phyloP scores from a whole-genome alignment of 2,329 filamentous ascomycete species.

The Neofusicoccum laricinum region DNA sequence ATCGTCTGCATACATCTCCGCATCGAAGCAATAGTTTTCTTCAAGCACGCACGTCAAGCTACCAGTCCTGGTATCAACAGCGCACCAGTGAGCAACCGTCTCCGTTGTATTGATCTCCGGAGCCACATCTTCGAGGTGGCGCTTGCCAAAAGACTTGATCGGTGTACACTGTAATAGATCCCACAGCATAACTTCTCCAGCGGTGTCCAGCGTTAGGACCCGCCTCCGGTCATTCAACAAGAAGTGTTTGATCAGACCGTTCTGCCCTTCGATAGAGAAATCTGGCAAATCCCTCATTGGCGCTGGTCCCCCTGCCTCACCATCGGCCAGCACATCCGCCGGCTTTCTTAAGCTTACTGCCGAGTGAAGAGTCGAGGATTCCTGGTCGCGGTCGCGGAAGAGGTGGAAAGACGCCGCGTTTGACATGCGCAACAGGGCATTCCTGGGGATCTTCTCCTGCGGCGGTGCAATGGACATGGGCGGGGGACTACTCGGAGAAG shows the following conservation, averaged over 20 bases:
- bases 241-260: conserved; percentile 89
- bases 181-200: conserved; percentile 92
- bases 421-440: conserved; percentile 77
- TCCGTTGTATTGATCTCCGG: conserved; percentile 82
- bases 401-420: conserved; percentile 76
- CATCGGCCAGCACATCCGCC: conserved; percentile 53
- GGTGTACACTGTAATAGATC: conserved; percentile 88
- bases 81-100: conserved; percentile 93
- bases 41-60: conserved; percentile 88
- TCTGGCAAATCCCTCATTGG: conserved; percentile 45
- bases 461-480: conserved; percentile 33
- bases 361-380: conserved; percentile 54
- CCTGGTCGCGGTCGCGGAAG: conserved; percentile 52
- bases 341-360: conserved; percentile 53
- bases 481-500: conserved; percentile 32
- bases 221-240: conserved; percentile 87
- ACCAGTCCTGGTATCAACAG: conserved; percentile 88
- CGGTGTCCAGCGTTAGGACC: conserved; percentile 88
- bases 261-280: conserved; percentile 78
- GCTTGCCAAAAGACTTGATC: conserved; percentile 88
- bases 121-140: conserved; percentile 88
- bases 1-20: conserved; percentile 95
- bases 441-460: conserved; percentile 69
- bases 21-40: conserved; percentile 94
- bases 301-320: conserved; percentile 48